Percentiles rank a stretch among this genome's conserved stretches.
phyloP scores from a whole-genome alignment of 345 rosid genomes.

The Eucalyptus sp. region DNA sequence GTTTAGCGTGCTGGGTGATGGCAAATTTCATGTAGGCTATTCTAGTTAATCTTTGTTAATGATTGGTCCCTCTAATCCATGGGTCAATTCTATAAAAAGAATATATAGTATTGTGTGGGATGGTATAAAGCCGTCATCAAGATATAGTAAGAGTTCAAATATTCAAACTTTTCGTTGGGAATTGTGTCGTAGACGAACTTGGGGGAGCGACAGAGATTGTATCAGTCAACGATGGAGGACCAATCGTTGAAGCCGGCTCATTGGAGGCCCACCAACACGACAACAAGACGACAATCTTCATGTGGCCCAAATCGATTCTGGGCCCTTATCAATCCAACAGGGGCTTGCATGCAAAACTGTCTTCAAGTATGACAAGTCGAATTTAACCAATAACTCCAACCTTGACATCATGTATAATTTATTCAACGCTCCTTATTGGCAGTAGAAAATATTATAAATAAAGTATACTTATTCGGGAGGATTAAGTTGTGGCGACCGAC shows the following conservation, averaged over 20 bases:
- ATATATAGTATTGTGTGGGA: not conserved
- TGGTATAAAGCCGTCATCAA: not conserved
- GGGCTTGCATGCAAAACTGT: not conserved
- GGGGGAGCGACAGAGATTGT: not conserved
- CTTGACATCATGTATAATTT: not conserved
- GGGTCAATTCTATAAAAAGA: not conserved
- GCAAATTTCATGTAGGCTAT: not conserved
- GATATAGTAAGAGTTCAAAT: not conserved
- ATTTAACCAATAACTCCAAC: not conserved
- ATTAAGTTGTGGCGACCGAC: not conserved
- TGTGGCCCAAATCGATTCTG: not conserved
- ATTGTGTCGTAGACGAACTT: not conserved
- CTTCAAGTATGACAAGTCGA: not conserved
- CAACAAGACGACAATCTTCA: not conserved
- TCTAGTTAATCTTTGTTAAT: not conserved
- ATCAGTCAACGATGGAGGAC: not conserved
- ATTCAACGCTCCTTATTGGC: not conserved
- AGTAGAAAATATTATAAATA: too few relatives aligned
- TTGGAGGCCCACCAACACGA: too few relatives aligned
- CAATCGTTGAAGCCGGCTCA: not conserved
- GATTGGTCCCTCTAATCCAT: not conserved
- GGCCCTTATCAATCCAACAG: not conserved
- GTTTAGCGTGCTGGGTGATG: not conserved
- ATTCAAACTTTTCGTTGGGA: not conserved
- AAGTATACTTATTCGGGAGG: not conserved